Evolutionary conservation across 306 rosid species (phyloP), one percentile per base, ranked within the genome.

Genomic region (Quercus bicolor): DNA sequence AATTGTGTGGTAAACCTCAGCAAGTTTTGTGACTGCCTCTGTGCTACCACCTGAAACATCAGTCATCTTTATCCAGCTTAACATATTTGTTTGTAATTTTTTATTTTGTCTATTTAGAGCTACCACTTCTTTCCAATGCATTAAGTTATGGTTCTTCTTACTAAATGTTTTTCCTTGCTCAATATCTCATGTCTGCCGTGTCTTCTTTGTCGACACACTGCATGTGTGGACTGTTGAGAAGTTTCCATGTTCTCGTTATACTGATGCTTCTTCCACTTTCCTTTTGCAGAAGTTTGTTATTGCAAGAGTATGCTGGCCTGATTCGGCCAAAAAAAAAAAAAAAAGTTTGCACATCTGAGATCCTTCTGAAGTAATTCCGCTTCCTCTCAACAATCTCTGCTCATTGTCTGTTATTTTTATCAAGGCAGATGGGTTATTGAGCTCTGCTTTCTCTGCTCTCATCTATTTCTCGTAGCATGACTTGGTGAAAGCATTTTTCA

Each of bases 231-330:
- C 15, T 48, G 53, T 48, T 48, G 53, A 48, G 53, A 11, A 11
- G 14, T 77, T 56, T 59, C 3, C 40, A 31, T 76, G 56, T 43
- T n/a, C 48, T 59, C 59, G 14, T 48, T 68, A n/a, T 45, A 24
- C 77, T 84, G 68, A 84, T 60, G 15, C 5, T 56, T 65, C 12
- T 56, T 72, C 72, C 19, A 16, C n/a, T 51, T 72, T 37, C 64
- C 43, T 70, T 48, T 56, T 72, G 78, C 87, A 84, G 87, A 79
- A 54, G 16, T 13, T 56, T 72, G 43, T 34, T 45, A 68, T 45
- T 76, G 43, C 62, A 72, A 57, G 16, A 48, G 53, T 12, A 48
- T 48, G 16, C 53, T 12, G 0, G 1, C 16, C 53, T 48, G 53
- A 48, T 48, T 48, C 1, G 5, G 53, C 16, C 5, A 12, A 48